A percentile compares a stretch with the other conserved stretches of the same genome.
phyloP scores from a whole-genome alignment of 2,329 filamentous ascomycete species.

The Huntiella omanensis region DNA sequence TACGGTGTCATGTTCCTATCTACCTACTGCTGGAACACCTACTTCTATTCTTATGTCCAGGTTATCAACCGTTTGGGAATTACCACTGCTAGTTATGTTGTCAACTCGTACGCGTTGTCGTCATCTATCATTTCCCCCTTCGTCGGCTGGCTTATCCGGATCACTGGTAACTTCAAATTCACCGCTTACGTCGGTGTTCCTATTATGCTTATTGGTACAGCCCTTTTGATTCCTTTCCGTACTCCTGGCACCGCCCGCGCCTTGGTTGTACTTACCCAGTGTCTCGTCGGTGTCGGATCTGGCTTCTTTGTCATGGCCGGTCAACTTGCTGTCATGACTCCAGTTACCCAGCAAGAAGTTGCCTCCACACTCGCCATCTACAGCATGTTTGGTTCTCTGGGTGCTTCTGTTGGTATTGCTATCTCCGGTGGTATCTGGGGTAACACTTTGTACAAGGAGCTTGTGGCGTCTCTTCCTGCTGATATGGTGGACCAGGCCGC shows the following conservation, averaged over 20 bases:
- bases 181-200: conserved; percentile 21
- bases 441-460: conserved; percentile 26
- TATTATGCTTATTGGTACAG: conserved; percentile 24
- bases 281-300: conserved; percentile 31
- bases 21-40: conserved; percentile 27
- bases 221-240: conserved; percentile 26
- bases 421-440: conserved; percentile 45
- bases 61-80: conserved; percentile 25
- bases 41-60: conserved; percentile 31
- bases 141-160: conserved; percentile 25
- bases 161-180: conserved; percentile 28
- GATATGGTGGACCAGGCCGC: conserved; percentile 19
- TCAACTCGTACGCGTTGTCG: conserved; percentile 27
- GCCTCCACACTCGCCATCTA: conserved; percentile 38
- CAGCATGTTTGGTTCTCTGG: conserved; percentile 38
- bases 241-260: conserved; percentile 20
- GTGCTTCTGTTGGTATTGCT: conserved; percentile 36
- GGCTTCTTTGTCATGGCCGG: conserved; percentile 26
- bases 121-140: conserved; percentile 26
- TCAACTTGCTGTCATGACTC: conserved; percentile 37
- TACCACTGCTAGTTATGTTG: conserved; percentile 22
- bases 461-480: conserved; percentile 26
- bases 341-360: conserved; percentile 34
- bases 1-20: conserved; percentile 23
- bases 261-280: conserved; percentile 35